phyloP scores from a whole-genome alignment of 2,329 filamentous ascomycete genomes.

The Diaporthe citrichinensis region DNA sequence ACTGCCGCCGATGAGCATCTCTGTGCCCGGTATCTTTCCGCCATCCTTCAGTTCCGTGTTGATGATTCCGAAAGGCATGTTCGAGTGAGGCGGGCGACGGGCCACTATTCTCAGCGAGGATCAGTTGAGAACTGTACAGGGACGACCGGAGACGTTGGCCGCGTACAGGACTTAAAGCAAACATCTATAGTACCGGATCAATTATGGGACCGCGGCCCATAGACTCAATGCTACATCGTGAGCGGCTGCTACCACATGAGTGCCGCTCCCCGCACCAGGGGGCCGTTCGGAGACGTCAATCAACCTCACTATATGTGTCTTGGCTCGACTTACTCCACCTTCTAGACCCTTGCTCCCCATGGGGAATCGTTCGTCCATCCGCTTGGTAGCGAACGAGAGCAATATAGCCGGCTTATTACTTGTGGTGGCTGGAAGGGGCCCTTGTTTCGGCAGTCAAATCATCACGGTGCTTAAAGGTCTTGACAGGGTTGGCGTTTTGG shows the following conservation, averaged over 20 bases:
- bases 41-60: slow-evolving; percentile 43
- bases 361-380: slow-evolving; percentile 16
- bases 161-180: background rate
- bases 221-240: slow-evolving; percentile 16
- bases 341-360: background rate
- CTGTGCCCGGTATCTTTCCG: slow-evolving; percentile 46
- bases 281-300: slow-evolving; percentile 15
- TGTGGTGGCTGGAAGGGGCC: background rate
- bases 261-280: slow-evolving; percentile 33
- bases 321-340: slow-evolving; percentile 22
- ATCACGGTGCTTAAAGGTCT: background rate
- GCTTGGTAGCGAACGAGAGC: slow-evolving; percentile 9
- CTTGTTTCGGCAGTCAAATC: slow-evolving; percentile 3
- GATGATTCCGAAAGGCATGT: slow-evolving; percentile 48
- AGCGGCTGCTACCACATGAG: background rate
- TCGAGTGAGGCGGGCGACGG: slow-evolving; percentile 6
- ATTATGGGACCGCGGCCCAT: slow-evolving; percentile 27
- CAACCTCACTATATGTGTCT: slow-evolving; percentile 6
- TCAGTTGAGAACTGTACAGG: background rate
- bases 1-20: slow-evolving; percentile 46
- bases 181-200: slow-evolving; percentile 14
- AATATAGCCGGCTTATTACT: slow-evolving; percentile 23
- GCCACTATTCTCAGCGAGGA: too few relatives aligned
- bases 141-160: background rate
- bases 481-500: background rate